Base-by-base conservation (phyloP, 345 rosid genomes). In the Bretschneidera sinensis region DNA sequence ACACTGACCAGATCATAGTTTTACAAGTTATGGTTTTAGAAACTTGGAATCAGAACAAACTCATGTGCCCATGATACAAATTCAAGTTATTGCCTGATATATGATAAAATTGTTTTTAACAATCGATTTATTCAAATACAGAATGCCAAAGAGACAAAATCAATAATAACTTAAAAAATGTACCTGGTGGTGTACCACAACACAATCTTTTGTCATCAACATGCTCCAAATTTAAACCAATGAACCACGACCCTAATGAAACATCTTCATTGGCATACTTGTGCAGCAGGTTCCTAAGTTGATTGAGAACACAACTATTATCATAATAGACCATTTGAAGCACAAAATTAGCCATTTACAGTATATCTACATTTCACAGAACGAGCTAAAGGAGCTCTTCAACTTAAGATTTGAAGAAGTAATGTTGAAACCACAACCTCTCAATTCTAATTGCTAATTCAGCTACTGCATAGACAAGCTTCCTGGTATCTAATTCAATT, bases 131-230 rank as follows among this genome's bases (percentile, higher is more conserved):
- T n/a, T n/a, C n/a, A n/a, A n/a, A n/a, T n/a, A n/a, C n/a, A n/a
- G n/a, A n/a, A n/a, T n/a, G n/a, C n/a, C n/a, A n/a, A n/a, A n/a
- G n/a, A n/a, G n/a, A n/a, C n/a, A n/a, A n/a, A n/a, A n/a, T n/a
- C n/a, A n/a, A n/a, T n/a, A n/a, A n/a, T n/a, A n/a, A n/a, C n/a
- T n/a, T n/a, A 1, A 19, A 9, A 23, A 21, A 55, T 51, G 77
- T 81, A 87, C 98, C 97, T 43, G 83, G 89, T 5, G 89, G 81
- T 24, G 94, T 89, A 43, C 85, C 83, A 43, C 97, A 92, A 54
- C 98, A 89, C 34, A 89, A 70, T 57, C 83, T 74, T 51, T 71
- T 72, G 47, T 84, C 83, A 69, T 84, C 73, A 33, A 84, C 75
- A 49, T 84, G 83, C 24, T 77, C 81, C 43, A 81, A 80, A 21